phyloP scores from a whole-genome alignment of 1,284 basidiomycete species.

The Termitomyces sp. region DNA sequence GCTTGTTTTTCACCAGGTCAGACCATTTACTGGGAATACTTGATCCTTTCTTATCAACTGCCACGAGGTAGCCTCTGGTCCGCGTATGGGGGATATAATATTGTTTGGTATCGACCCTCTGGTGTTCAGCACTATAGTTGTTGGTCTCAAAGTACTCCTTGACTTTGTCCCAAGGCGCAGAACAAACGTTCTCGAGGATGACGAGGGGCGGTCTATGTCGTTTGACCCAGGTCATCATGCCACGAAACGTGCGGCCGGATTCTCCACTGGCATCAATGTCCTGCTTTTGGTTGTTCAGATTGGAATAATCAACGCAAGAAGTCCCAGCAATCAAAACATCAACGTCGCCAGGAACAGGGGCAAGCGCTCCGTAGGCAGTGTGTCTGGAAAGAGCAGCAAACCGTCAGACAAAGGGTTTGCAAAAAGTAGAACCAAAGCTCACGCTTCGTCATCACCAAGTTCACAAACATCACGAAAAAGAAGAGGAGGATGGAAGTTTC shows the following conservation, averaged over 20 bases:
- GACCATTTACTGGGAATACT: conserved; percentile 71
- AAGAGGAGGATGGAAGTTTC: conserved; percentile 89
- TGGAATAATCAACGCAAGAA: conserved; percentile 95
- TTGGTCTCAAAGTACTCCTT: conserved; percentile 71
- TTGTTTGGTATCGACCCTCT: conserved; percentile 85
- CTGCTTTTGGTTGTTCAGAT: conserved; percentile 91
- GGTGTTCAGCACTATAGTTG: conserved; percentile 71
- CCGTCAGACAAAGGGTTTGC: background rate
- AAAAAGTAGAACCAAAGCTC: conserved; percentile 24
- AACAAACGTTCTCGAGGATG: conserved; percentile 92
- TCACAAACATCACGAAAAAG: conserved; percentile 95
- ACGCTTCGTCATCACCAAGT: conserved; percentile 75
- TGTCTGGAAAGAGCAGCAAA: conserved; percentile 41
- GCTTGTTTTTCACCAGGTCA: conserved; percentile 50
- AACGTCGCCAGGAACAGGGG: conserved; percentile 84
- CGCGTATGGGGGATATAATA: conserved; percentile 96
- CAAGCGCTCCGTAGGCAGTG: conserved; percentile 88
- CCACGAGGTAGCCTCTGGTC: conserved; percentile 83
- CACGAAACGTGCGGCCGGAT: conserved; percentile 84
- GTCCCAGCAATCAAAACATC: conserved; percentile 91
- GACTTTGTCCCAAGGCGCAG: conserved; percentile 84
- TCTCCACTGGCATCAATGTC: conserved; percentile 84
- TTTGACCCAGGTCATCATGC: conserved; percentile 91
- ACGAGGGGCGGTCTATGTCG: conserved; percentile 86
- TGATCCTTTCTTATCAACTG: conserved; percentile 59